Evolutionary conservation across 257 asterid genomes (phyloP).

Genomic region (Solanum appendiculatum): DNA sequence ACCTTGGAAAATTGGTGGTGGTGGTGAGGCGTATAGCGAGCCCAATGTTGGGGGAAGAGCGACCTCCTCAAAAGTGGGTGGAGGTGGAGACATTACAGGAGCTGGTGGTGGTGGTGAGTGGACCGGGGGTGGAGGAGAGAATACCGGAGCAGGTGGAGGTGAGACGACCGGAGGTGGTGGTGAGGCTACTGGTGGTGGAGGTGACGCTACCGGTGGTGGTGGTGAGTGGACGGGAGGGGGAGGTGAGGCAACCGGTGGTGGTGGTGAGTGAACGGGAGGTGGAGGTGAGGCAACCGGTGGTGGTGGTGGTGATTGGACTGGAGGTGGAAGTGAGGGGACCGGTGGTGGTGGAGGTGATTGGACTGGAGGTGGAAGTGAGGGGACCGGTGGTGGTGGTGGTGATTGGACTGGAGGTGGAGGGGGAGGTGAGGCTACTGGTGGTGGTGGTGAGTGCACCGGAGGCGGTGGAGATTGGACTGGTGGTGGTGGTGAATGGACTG

Average conservation of each 20-base stretch:
- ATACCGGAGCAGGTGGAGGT: slow-evolving; percentile 1
- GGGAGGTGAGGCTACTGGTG: neutral
- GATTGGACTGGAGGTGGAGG: neutral
- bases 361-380: rapidly evolving
- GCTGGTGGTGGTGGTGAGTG: slow-evolving; percentile 16
- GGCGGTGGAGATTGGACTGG: neutral
- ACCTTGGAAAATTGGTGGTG: slow-evolving; percentile 67
- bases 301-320: neutral
- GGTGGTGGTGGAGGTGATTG: neutral
- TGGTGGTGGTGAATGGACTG: neutral
- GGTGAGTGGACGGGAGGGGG: neutral
- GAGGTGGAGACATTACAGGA: slow-evolving; percentile 25
- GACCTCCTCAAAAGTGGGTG: slow-evolving; percentile 14
- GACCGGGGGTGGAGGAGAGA: slow-evolving; percentile 9
- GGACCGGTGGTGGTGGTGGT: neutral
- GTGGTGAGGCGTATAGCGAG: slow-evolving; percentile 45
- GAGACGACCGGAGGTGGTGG: neutral
- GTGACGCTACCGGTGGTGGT: neutral
- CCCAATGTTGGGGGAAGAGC: slow-evolving; percentile 40
- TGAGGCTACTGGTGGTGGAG: neutral
- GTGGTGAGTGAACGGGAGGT: neutral
- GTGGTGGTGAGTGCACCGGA: neutral
- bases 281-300: neutral
- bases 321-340: neutral
- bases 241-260: neutral